Evolutionary conservation across 768 basidiomycete genomes (phyloP).

Genomic region (Xerocomellus intermedius): DNA sequence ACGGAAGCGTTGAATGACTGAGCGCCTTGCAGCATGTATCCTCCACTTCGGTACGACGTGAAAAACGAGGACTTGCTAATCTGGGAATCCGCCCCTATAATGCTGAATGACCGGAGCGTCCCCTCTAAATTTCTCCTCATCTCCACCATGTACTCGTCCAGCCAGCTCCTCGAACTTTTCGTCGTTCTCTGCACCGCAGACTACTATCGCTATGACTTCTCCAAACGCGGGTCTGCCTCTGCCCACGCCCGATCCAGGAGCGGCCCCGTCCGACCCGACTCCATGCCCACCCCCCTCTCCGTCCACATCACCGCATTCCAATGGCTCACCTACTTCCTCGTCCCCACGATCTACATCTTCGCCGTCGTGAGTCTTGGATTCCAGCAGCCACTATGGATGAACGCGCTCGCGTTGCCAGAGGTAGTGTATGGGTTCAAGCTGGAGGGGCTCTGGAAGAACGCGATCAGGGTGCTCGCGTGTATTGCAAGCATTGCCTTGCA

Average conservation of each 20-base stretch:
- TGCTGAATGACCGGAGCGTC: background rate
- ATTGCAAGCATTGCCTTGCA: background rate
- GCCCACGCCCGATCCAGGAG: background rate
- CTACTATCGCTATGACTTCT: background rate
- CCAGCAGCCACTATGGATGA: conserved; percentile 3
- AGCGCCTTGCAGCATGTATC: no score
- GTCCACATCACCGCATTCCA: background rate
- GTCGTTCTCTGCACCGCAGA: background rate
- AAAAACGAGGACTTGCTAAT: no score
- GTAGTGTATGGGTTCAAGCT: background rate
- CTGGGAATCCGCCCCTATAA: background rate
- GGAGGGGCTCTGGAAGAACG: background rate
- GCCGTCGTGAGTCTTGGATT: background rate
- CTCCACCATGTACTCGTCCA: conserved; percentile 2
- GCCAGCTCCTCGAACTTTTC: background rate
- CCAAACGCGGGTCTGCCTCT: background rate
- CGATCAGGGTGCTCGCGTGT: background rate
- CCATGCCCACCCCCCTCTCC: background rate
- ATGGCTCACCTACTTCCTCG: background rate
- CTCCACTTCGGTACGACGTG: no score
- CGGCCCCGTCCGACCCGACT: background rate
- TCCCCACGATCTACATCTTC: background rate
- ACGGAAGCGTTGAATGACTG: no score
- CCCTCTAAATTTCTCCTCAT: background rate
- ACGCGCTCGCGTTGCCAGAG: background rate